Evolutionary conservation across 2,329 filamentous ascomycete species (phyloP).

Genomic region (Pseudogymnoascus sp.): DNA sequence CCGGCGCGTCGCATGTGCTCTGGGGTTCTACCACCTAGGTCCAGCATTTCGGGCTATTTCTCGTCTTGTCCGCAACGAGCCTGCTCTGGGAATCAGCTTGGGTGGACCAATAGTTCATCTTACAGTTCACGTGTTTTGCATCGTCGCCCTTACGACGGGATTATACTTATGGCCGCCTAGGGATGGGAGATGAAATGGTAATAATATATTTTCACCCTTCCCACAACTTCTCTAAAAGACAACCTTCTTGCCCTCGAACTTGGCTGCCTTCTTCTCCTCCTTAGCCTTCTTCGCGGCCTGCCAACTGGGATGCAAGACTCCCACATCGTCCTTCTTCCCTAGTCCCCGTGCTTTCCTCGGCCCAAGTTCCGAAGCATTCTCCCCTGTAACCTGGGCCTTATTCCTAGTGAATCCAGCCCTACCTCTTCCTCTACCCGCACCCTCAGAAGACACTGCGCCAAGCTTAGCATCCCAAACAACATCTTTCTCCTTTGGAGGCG

Average conservation of each 20-base stretch:
- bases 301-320: slow-evolving; percentile 56
- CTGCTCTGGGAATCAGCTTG: slow-evolving; percentile 11
- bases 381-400: slow-evolving; percentile 18
- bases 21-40: slow-evolving; percentile 31
- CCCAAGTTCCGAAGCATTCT: slow-evolving; percentile 21
- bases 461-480: slow-evolving; percentile 52
- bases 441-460: slow-evolving; percentile 34
- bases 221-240: slow-evolving; percentile 42
- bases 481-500: slow-evolving; percentile 30
- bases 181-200: background rate
- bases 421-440: slow-evolving; percentile 4
- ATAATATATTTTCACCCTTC: background rate
- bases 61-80: slow-evolving; percentile 13
- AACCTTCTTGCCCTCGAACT: slow-evolving; percentile 51
- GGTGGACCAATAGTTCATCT: slow-evolving; percentile 24
- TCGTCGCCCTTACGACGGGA: background rate
- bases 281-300: slow-evolving; percentile 49
- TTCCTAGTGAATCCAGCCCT: slow-evolving; percentile 13
- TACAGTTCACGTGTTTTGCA: slow-evolving; percentile 18
- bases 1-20: slow-evolving; percentile 26
- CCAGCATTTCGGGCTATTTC: slow-evolving; percentile 25
- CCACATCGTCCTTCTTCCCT: slow-evolving; percentile 40
- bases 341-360: slow-evolving; percentile 20
- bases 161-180: background rate
- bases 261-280: slow-evolving; percentile 43